Base-by-base conservation (phyloP, 164 flowering plant species). In the Vitis riparia region DNA sequence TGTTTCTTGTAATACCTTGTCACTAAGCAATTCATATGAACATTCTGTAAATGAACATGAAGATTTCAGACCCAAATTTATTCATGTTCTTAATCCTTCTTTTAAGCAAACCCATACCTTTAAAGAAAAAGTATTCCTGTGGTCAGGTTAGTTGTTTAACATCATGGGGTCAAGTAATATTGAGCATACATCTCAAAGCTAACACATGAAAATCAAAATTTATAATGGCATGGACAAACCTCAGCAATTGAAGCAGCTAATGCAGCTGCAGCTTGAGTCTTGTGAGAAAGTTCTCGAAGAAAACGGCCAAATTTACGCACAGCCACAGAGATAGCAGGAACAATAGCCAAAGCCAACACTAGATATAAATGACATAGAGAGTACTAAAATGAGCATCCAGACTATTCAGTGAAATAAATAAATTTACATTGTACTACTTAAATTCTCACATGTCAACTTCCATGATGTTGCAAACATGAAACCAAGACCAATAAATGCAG, bases 221-320 rank as follows among this genome's bases (percentile, higher is more conserved):
- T 16, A 17, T 49, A 68, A 19, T 49, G 55, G 55, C 53, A 60
- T 3, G 1, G 32, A 62, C 71, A 74, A 96, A 37, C 99, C 98
- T 93, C 98, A 65, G 97, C 99, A 78, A 92, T 92, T 68, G 99
- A 96, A 37, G 99, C 78, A 77, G 98, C 94, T 53, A 83, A 81
- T 11, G 99, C 98, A 74, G 99, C 98, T 44, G 98, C 99, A 71
- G 97, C 97, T 89, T 96, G 99, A 64, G 97, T 93, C 79, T 87
- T 86, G 79, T 93, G 95, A 9, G 99, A 93, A 79, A 96, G 92
- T 71, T 96, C 98, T 67, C 97, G 94, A 73, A 96, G 88, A 72
- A 67, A 96, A 55, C 97, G 95, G 55, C 91, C 95, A 78, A 92
- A 86, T 68, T 79, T 77, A 52, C 91, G 89, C 2, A 90, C 96